Percentiles rank a stretch among this genome's conserved stretches.
Conservation (phyloP, 2,329 filamentous ascomycete genomes). For the Leptographium galeiforme region DNA sequence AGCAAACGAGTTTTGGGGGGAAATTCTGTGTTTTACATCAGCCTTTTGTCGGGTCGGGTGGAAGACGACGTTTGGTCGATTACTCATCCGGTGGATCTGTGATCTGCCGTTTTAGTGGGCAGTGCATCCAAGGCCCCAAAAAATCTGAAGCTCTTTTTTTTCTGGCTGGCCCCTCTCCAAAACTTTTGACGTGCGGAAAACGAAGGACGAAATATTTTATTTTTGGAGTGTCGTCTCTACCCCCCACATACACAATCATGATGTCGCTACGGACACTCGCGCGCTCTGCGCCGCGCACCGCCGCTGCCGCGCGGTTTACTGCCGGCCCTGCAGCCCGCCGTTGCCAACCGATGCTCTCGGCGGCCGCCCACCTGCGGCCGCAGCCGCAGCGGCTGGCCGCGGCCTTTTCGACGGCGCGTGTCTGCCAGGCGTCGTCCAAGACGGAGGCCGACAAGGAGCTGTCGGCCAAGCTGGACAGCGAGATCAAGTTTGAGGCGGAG, state of each 20-base stretch:
- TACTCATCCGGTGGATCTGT: neutral
- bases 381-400: constrained; percentile 18
- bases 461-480: constrained; percentile 69
- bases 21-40: neutral
- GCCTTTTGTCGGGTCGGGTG: neutral
- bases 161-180: neutral
- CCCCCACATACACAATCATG: constrained; percentile 33
- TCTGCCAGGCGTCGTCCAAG: constrained; percentile 23
- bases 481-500: constrained; percentile 73
- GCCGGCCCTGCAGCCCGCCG: constrained; percentile 22
- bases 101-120: neutral
- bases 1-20: neutral
- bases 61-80: neutral
- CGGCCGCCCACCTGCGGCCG: neutral
- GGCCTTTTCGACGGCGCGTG: constrained; percentile 34
- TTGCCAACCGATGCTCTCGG: constrained; percentile 9
- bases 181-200: too few relatives aligned
- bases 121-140: neutral
- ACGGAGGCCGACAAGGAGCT: constrained; percentile 63
- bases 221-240: too few relatives aligned
- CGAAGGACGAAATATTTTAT: too few relatives aligned
- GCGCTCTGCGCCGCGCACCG: constrained; percentile 52
- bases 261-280: constrained; percentile 53
- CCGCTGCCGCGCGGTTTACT: constrained; percentile 45
- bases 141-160: constrained; percentile 1